Evolutionary conservation across 805 yeast genomes (phyloP).

Genomic region (Nakazawaea sp.): DNA sequence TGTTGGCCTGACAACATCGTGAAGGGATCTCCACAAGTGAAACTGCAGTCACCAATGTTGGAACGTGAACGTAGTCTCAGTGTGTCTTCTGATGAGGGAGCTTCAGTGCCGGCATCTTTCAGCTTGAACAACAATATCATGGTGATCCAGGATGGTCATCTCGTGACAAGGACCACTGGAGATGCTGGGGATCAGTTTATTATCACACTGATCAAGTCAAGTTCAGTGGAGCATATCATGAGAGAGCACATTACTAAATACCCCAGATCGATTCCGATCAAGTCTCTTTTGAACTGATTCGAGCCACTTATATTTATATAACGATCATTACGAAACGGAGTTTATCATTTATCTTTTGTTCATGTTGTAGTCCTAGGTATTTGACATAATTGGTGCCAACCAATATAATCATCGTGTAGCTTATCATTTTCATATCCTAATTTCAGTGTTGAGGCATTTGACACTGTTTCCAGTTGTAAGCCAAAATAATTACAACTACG

Average conservation of each 20-base stretch:
- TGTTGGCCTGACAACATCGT: conserved; percentile 8
- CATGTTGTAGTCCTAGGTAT: background rate
- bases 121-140: conserved; percentile 8
- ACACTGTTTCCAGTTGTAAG: too few relatives aligned
- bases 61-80: too few relatives aligned
- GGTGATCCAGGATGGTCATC: conserved; percentile 9
- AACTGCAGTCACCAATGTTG: conserved; percentile 1
- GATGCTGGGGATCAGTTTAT: conserved; percentile 5
- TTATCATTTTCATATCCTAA: too few relatives aligned
- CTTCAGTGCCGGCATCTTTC: background rate
- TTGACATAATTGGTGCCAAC: too few relatives aligned
- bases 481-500: too few relatives aligned
- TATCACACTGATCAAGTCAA: conserved; percentile 7
- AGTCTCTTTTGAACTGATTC: conserved; percentile 7
- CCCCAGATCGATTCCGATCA: conserved; percentile 8
- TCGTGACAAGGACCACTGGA: conserved; percentile 6
- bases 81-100: too few relatives aligned
- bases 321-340: background rate
- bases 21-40: background rate
- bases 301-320: background rate
- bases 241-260: conserved; percentile 1
- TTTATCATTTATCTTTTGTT: background rate
- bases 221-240: conserved; percentile 4
- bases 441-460: too few relatives aligned
- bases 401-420: too few relatives aligned